Base-by-base conservation (phyloP, 257 asterid species). In the Anisodus acutangulus region DNA sequence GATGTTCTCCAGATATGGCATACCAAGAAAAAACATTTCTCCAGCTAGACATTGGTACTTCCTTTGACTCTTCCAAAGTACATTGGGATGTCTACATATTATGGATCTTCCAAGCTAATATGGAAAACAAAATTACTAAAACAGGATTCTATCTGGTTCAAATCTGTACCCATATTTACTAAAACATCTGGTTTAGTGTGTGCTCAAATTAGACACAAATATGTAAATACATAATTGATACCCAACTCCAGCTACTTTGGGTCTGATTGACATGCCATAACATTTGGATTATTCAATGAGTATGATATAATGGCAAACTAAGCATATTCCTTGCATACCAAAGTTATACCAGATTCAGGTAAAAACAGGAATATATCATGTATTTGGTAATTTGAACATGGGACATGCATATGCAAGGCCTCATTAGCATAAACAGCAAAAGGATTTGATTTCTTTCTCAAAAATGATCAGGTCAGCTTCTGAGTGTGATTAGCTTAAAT, bases 391-490 rank as follows among this genome's bases (percentile, higher is more conserved):
- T 72, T 72, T 47, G 59, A 72, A 13, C 80, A 72, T 11, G 0
- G 79, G 41, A 72, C 80, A 19, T 72, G 41, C 80, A 45, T 45
- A 45, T 72, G 59, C 80, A 72, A 5, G 58, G 80, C 31, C 79
- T 17, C 54, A 71, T 71, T 45, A 45, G 80, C 80, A 72, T 45
- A 72, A 45, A 72, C 58, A 72, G 17, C 39, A 72, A n/a, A 71
- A 71, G 39, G 9, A 45, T 45, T 45, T n/a, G 80, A 72, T 72
- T 45, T 72, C 80, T 72, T 72, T 45, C 80, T 71, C 35, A 72
- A 72, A 16, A 45, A 9, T 45, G 35, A n/a, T n/a, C 26, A 45
- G 80, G 16, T 72, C 39, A 72, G 39, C 58, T 72, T n/a, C 41
- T 0, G 6, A 45, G 41, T 4, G 41, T n/a, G 80, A 72, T n/a